These are phyloP conservation scores for Alnus glutinosa DNA, from an alignment of 306 rosid genomes.

Conservation along the genomic window DNA sequence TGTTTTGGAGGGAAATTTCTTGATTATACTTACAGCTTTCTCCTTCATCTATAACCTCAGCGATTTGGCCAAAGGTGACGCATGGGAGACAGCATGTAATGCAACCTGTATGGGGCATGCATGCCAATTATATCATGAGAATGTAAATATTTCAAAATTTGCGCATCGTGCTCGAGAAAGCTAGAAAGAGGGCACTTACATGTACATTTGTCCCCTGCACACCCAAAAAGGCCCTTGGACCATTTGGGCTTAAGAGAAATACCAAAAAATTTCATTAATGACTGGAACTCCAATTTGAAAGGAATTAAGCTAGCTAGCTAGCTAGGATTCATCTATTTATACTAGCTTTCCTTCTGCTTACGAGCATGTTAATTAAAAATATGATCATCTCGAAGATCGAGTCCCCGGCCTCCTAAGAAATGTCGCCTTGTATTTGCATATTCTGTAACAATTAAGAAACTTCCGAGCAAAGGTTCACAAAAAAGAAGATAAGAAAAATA, in stretches of 20 bases:
- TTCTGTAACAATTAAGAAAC: background rate
- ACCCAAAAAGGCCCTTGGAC: background rate
- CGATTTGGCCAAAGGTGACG: constrained; percentile 30
- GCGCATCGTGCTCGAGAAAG: background rate
- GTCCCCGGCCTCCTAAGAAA: background rate
- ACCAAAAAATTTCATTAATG: background rate
- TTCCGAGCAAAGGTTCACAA: background rate
- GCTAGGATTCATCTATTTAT: background rate
- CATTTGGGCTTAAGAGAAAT: background rate
- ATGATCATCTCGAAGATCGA: background rate
- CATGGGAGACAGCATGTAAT: constrained; percentile 27
- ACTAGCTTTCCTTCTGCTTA: background rate
- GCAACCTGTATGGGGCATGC: constrained; percentile 11
- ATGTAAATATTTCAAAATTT: background rate
- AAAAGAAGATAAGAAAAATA: background rate
- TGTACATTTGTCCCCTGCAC: background rate
- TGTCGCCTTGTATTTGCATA: background rate
- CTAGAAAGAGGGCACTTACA: background rate
- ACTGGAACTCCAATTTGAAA: background rate
- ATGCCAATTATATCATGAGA: background rate
- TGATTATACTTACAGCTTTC: constrained; percentile 13
- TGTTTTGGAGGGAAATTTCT: too few species aligned
- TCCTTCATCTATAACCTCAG: constrained; percentile 32
- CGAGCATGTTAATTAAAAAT: background rate
- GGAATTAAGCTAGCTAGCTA: background rate